Evolutionary conservation across 768 basidiomycete species (phyloP), one percentile per base, ranked within the genome.

Genomic region (Boletus insuetus): DNA sequence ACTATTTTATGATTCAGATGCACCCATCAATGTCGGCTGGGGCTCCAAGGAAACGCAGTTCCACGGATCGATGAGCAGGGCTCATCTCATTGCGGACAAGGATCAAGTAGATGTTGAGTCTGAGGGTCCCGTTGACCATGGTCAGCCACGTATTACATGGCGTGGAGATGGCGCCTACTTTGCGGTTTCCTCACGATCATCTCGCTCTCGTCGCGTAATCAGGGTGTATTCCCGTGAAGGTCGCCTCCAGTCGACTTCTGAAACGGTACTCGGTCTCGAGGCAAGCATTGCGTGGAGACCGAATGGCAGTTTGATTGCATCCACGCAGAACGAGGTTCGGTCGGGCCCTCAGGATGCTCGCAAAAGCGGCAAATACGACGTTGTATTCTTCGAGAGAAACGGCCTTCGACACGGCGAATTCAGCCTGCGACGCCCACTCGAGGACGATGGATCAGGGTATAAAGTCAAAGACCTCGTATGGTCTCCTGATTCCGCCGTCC

Each of bases 1-100:
- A 63, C 43, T 47, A 56, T 31, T 62, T 44, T 38, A 37, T 44
- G 31, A 59, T 54, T 6, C 62, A 93, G 94, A 94, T 68, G 83
- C 86, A 24, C 91, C 91, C 3, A 93, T 98, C 64, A 92, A 95
- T 63, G 93, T 98, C 55, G 97, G 97, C 16, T 99, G 97, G 97
- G 97, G 97, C 39, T 90, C 91, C 2, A 96, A 95, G 66, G 81
- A 90, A 68, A 98, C 97, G 0, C 97, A 99, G 65, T 99, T 99
- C 68, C 94, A 98, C 62, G 97, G 97, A 11, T 96, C 94, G 0
- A 76, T 93, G 5, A 96, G 97, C 17, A 98, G 98, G 69, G 74
- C 81, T 2, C 67, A 70, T 60, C 65, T 70, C 52, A 61, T 58
- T 34, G 89, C 89, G 22, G 91, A 92, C 0, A 77, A 80, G 26